A percentile compares a stretch with the other conserved stretches of the same genome.
These are phyloP conservation scores for Furcasterigmium sp. DNA, from an alignment of 2,329 filamentous ascomycete species.

Conservation along the genomic window DNA sequence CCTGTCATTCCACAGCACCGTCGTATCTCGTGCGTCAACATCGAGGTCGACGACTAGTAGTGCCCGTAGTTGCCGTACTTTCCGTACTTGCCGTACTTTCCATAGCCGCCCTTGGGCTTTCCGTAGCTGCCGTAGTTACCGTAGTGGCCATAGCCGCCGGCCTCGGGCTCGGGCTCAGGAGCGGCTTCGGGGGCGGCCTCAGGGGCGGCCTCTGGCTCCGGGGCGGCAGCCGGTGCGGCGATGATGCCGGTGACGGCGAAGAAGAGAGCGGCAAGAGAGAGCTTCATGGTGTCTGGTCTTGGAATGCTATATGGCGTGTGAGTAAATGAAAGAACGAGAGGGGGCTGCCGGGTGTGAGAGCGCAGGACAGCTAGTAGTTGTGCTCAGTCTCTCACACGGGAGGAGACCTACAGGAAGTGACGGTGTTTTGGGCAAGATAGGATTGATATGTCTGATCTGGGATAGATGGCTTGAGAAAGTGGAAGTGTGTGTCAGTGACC, in stretches of 20 bases:
- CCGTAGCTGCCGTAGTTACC: conserved; percentile 10
- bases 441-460: too few relatives aligned
- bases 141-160: conserved; percentile 7
- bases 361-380: too few relatives aligned
- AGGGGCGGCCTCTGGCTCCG: conserved; percentile 8
- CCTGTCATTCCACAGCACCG: too few relatives aligned
- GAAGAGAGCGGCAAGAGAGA: conserved; percentile 18
- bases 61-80: conserved; percentile 4
- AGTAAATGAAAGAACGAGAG: too few relatives aligned
- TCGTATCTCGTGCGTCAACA: too few relatives aligned
- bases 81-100: conserved; percentile 3
- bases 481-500: too few relatives aligned
- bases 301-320: not conserved
- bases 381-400: too few relatives aligned
- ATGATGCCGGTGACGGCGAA: conserved; percentile 18
- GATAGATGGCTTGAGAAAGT: too few relatives aligned
- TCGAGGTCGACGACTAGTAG: conserved; percentile 4
- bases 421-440: too few relatives aligned
- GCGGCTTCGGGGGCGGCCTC: conserved; percentile 1
- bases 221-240: conserved; percentile 12
- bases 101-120: conserved; percentile 8
- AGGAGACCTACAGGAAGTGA: too few relatives aligned
- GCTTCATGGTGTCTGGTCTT: conserved; percentile 20
- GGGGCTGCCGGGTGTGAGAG: too few relatives aligned
- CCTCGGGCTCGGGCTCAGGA: not conserved